Conservation (phyloP, 306 rosid genomes). For the Pyrus betulifolia region DNA sequence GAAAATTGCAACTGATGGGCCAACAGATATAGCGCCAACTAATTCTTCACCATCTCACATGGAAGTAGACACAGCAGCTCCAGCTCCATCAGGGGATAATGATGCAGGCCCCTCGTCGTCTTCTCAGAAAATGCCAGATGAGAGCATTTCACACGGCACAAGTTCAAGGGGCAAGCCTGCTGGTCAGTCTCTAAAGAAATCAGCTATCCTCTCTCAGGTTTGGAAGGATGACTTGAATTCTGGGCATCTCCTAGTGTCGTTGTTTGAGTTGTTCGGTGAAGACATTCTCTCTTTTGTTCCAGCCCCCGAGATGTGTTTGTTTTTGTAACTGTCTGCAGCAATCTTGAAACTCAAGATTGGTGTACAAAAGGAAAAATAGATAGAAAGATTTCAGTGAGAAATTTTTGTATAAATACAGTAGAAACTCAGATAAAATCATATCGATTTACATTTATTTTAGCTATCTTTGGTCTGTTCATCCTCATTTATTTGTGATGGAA, state of each 20-base stretch:
- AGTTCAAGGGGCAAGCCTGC: constrained; percentile 12
- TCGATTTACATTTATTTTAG: neutral
- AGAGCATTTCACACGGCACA: neutral
- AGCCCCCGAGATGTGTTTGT: constrained; percentile 58
- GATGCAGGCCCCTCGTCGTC: constrained; percentile 20
- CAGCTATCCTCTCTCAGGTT: constrained; percentile 57
- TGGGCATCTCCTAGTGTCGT: constrained; percentile 38
- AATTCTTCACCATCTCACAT: constrained; percentile 21
- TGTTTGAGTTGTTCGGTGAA: constrained; percentile 64
- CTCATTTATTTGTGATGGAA: neutral
- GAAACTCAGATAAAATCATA: neutral
- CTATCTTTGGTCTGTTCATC: neutral
- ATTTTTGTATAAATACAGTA: neutral
- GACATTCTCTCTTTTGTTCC: constrained; percentile 52
- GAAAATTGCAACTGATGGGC: constrained; percentile 32
- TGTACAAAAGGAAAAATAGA: neutral
- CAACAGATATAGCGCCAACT: neutral
- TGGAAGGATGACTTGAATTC: constrained; percentile 75
- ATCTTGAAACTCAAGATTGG: neutral
- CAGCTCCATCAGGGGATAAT: constrained; percentile 8
- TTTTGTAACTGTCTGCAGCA: constrained; percentile 25
- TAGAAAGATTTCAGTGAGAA: neutral
- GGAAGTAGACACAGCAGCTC: constrained; percentile 10
- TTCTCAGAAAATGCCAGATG: neutral
- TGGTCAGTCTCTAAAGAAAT: constrained; percentile 22